Evolutionary conservation across 2,329 filamentous ascomycete genomes (phyloP), one percentile per base, ranked within the genome.

Genomic region (Endoconidiophora laricicola): DNA sequence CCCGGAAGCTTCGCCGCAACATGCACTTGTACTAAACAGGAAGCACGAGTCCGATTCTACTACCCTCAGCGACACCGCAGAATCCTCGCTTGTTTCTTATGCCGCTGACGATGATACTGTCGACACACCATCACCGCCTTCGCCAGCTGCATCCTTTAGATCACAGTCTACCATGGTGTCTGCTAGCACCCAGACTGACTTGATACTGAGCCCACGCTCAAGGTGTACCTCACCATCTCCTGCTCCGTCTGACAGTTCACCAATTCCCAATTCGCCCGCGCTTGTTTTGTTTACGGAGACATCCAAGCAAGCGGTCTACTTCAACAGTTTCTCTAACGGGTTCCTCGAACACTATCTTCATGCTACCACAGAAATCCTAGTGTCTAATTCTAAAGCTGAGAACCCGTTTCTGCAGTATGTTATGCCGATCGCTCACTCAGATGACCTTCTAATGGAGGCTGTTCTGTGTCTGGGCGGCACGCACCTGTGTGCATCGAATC

Each of bases 261-360:
- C 45, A 10, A 48, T 52, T 22, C 50, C 50, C 5, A 40, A 39
- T 6, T 53, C 51, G 16, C 51, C 47, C 2, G 46, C 42, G 22
- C 39, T 53, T 10, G 40, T 42, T 26, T 29, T 47, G 3, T 45
- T n/a, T 7, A 37, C 44, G n/a, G 42, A 36, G n/a, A 43, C 51
- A 22, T 49, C 51, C 14, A 45, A 44, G 10, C 48, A 44, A 20
- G 7, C 47, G 10, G 51, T 33, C 3, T 53, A 53, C 14, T 46
- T 49, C 4, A 44, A 46, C 14, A 47, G 46, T 23, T 39, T 53
- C 22, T 53, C 51, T 2, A 53, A 49, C 22, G 47, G 47, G n/a
- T 53, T 53, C 23, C 33, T 53, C 37, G 51, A 53, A 40, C 51
- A 53, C 23, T 53, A 53, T 38, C 46, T 53, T 12, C 51, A 53